Base-by-base conservation (phyloP, 106 monocot genomes). In the Apostasia shenzhenica region DNA sequence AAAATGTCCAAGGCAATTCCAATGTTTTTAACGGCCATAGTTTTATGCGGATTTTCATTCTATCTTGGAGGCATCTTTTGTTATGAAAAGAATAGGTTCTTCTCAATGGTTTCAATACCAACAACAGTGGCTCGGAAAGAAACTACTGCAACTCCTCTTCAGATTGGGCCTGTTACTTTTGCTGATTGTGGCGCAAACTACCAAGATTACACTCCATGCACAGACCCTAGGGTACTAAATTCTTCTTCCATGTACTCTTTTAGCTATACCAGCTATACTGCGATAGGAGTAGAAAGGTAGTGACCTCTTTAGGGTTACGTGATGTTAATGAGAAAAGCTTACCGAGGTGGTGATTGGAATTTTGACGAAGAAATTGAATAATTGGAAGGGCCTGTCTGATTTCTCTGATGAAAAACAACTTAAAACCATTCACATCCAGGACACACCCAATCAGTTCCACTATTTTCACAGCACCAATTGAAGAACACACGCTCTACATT, bases 181-280 rank as follows among this genome's bases (percentile, higher is more conserved):
- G 78, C 78, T 0, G 89, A 90, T 57, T 99, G 97, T 67, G 72
- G 85, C 41, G 79, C 59, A 62, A 87, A 87, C 41, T 72, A 79
- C 68, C 97, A 99, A 73, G 97, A 99, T 76, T 99, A 99, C 80
- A 99, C 97, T 1, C 97, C 97, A 48, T 99, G 97, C 82, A 99
- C 97, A 14, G 97, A 99, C 52, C 97, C 92, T 48, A 92, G 80
- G 92, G 94, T 95, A 83, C 1, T 57, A 37, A 55, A 48, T 65
- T 65, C 48, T 7, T 2, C 5, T 26, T 48, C 45, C 14, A 2
- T 12, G 44, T 61, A 13, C 2, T 3, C 2, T 26, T 26, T 26
- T 41, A 3, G 10, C 44, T 26, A 37, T 14, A 13, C 45, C 14
- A 57, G 26, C 26, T 26, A 26, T 26, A 26, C 26, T 62, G 45